Conservation (phyloP, 116 monocot genomes). For the Iris pallida region DNA sequence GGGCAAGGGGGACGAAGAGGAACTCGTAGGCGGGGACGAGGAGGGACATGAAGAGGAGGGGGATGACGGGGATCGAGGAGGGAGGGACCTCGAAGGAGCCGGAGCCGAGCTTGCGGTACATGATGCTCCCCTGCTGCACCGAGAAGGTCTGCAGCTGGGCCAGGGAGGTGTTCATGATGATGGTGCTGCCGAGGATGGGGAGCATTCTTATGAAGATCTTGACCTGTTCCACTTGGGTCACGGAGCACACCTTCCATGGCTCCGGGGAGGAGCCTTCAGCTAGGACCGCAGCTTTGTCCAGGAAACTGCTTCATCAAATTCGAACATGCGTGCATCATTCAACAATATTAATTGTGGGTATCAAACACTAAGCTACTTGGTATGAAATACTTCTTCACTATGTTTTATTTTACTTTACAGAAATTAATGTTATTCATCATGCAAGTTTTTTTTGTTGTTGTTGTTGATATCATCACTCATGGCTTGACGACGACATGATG, state of each 20-base stretch:
- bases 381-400: no score
- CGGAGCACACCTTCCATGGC: slow-evolving; percentile 8
- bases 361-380: no score
- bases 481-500: no score
- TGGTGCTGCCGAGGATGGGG: slow-evolving; percentile 6
- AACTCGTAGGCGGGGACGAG: slow-evolving; percentile 15
- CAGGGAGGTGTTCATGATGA: slow-evolving; percentile 17
- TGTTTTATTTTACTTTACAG: no score
- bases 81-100: slow-evolving; percentile 6
- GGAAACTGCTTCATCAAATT: slow-evolving; percentile 1
- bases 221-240: slow-evolving; percentile 16
- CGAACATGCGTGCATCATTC: no score
- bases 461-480: no score
- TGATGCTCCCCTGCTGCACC: slow-evolving; percentile 9
- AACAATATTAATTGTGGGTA: no score
- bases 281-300: slow-evolving; percentile 15
- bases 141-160: slow-evolving; percentile 14
- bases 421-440: no score
- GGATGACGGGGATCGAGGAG: slow-evolving; percentile 15
- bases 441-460: no score
- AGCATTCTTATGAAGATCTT: slow-evolving; percentile 14
- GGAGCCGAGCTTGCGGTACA: slow-evolving; percentile 3
- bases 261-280: not conserved
- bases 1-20: not conserved
- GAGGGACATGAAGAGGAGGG: slow-evolving; percentile 12